Conservation (phyloP, 2,329 filamentous ascomycete species). For the Elsinoe ampelina region DNA sequence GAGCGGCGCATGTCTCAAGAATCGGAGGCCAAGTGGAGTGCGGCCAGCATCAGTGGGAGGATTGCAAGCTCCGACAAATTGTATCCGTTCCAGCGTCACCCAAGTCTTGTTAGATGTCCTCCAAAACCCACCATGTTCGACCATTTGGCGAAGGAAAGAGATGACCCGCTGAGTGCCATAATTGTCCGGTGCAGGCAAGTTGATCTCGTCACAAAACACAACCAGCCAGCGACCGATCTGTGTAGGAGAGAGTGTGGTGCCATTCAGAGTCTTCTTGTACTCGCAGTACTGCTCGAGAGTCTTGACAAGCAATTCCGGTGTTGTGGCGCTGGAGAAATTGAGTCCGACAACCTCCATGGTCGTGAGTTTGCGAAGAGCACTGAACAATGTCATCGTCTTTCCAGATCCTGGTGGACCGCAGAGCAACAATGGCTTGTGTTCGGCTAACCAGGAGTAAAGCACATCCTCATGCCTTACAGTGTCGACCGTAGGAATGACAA, state of each 20-base stretch:
- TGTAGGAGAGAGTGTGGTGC: constrained; percentile 87
- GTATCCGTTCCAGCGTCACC: constrained; percentile 95
- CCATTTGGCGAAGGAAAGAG: constrained; percentile 90
- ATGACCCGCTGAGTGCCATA: constrained; percentile 97
- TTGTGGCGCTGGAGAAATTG: constrained; percentile 98
- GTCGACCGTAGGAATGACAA: constrained; percentile 95
- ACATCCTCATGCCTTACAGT: constrained; percentile 97
- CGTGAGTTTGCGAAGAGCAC: constrained; percentile 86
- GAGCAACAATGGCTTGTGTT: constrained; percentile 92
- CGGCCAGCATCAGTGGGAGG: constrained; percentile 94
- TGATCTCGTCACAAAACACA: constrained; percentile 99
- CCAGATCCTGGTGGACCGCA: constrained; percentile 96
- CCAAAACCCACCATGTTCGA: constrained; percentile 99
- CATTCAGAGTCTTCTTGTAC: constrained; percentile 97
- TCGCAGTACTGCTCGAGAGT: constrained; percentile 99
- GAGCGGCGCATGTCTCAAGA: constrained; percentile 92
- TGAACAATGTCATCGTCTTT: constrained; percentile 99
- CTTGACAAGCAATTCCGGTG: constrained; percentile 94
- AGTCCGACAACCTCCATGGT: constrained; percentile 99
- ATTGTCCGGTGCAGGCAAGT: constrained; percentile 91
- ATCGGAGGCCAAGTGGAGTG: constrained; percentile 85
- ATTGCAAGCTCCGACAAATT: constrained; percentile 98
- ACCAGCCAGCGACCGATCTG: constrained; percentile 98
- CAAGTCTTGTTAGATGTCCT: constrained; percentile 93
- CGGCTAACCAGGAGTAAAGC: constrained; percentile 98